phyloP scores from a whole-genome alignment of 768 basidiomycete species.

The Galerina sulciceps region DNA sequence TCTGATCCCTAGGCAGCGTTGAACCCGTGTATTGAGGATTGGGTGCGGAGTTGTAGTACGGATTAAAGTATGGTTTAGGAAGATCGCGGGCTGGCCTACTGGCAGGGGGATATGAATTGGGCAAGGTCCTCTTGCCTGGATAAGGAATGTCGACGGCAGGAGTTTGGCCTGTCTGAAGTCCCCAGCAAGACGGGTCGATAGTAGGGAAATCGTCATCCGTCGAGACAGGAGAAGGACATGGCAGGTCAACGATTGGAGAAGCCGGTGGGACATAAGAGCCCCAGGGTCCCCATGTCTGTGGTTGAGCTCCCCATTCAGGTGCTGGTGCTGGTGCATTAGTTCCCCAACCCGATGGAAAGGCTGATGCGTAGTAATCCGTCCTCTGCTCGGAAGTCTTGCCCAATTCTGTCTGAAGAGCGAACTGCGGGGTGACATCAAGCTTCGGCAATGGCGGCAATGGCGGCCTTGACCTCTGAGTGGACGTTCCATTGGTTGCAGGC shows the following conservation, averaged over 20 bases:
- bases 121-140: no score
- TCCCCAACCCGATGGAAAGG: constrained; percentile 9
- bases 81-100: no score
- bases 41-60: neutral
- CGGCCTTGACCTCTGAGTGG: neutral
- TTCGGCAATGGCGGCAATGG: constrained; percentile 7
- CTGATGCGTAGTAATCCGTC: constrained; percentile 1
- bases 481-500: neutral
- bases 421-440: constrained; percentile 1
- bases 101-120: no score
- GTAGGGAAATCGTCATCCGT: no score
- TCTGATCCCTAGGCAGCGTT: constrained; percentile 5
- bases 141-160: no score
- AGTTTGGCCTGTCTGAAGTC: no score
- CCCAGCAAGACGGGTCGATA: no score
- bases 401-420: constrained; percentile 1
- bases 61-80: no score
- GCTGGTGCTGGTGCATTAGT: neutral
- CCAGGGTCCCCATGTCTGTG: no score
- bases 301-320: neutral
- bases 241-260: no score
- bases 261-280: no score
- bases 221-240: no score
- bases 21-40: constrained; percentile 5
- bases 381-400: neutral